These are phyloP conservation scores for Nigrograna mackinnonii DNA, from an alignment of 2,329 filamentous ascomycete species.

Conservation along the genomic window DNA sequence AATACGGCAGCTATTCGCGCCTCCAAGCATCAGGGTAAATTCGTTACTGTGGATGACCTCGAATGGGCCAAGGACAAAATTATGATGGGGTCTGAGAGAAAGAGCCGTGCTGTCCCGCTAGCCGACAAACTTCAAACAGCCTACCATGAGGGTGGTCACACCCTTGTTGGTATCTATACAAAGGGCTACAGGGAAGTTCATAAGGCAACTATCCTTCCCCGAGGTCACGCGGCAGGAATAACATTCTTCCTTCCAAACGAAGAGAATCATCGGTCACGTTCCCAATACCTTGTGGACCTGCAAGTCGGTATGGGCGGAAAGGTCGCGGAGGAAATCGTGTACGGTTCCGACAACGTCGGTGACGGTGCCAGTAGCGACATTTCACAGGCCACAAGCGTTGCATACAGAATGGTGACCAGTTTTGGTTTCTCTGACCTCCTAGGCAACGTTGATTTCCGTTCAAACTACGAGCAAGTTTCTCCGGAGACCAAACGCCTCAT, in stretches of 20 bases:
- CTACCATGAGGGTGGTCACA: slow-evolving; percentile 95
- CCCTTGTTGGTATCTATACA: slow-evolving; percentile 84
- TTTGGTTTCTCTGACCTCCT: slow-evolving; percentile 88
- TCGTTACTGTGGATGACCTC: slow-evolving; percentile 78
- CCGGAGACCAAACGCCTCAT: slow-evolving; percentile 85
- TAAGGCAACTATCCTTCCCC: slow-evolving; percentile 95
- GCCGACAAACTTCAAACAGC: slow-evolving; percentile 97
- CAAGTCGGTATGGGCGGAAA: slow-evolving; percentile 84
- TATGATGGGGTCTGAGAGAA: slow-evolving; percentile 92
- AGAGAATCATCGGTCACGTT: slow-evolving; percentile 78
- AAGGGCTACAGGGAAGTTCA: slow-evolving; percentile 79
- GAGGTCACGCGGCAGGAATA: slow-evolving; percentile 82
- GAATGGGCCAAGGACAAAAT: slow-evolving; percentile 99
- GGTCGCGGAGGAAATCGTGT: slow-evolving; percentile 88
- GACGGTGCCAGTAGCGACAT: slow-evolving; percentile 87
- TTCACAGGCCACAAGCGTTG: slow-evolving; percentile 76
- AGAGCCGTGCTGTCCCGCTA: slow-evolving; percentile 84
- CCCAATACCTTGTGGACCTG: slow-evolving; percentile 79
- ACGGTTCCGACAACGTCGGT: slow-evolving; percentile 87
- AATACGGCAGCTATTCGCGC: slow-evolving; percentile 95
- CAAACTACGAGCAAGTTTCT: slow-evolving; percentile 80
- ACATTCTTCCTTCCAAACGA: slow-evolving; percentile 91
- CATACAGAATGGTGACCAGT: slow-evolving; percentile 84
- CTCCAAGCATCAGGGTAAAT: slow-evolving; percentile 79
- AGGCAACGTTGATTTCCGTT: slow-evolving; percentile 86